Conservation (phyloP, 139 green algal genomes). For the Picochlorum sp. region DNA sequence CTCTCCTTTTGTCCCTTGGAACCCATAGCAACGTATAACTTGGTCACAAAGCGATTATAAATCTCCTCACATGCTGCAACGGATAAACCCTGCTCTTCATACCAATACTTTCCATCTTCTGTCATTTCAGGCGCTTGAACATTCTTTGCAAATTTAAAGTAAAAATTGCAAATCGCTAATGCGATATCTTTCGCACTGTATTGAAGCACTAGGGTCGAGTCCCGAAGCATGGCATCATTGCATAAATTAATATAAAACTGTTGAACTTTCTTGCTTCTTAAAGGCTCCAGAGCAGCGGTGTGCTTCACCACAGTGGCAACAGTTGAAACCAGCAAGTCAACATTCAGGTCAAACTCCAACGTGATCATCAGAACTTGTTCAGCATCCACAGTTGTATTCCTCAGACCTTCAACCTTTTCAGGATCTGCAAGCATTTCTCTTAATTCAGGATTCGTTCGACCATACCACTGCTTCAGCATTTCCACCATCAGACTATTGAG, state of each 20-base stretch:
- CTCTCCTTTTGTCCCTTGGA: background rate
- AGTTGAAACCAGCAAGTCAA: constrained; percentile 7
- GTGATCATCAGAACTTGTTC: constrained; percentile 22
- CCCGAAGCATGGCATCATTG: constrained; percentile 14
- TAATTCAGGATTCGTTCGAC: constrained; percentile 13
- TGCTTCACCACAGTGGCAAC: background rate
- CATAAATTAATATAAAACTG: background rate
- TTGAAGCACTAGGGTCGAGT: constrained; percentile 13
- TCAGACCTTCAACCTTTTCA: background rate
- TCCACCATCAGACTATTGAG: background rate
- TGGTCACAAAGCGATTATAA: background rate
- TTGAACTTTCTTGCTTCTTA: background rate
- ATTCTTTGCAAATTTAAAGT: constrained; percentile 10
- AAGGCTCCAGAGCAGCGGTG: background rate
- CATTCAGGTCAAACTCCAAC: constrained; percentile 30
- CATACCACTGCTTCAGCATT: constrained; percentile 21
- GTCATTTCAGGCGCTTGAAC: background rate
- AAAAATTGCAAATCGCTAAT: constrained; percentile 11
- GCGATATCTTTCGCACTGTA: constrained; percentile 6
- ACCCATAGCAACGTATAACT: no score
- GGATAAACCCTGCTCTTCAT: constrained; percentile 15
- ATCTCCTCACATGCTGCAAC: background rate
- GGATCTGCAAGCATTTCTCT: background rate
- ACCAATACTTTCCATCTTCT: constrained; percentile 9
- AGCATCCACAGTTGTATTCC: constrained; percentile 11